Conservation (phyloP, 2,329 filamentous ascomycete species). For the Cladosporium sp. region DNA sequence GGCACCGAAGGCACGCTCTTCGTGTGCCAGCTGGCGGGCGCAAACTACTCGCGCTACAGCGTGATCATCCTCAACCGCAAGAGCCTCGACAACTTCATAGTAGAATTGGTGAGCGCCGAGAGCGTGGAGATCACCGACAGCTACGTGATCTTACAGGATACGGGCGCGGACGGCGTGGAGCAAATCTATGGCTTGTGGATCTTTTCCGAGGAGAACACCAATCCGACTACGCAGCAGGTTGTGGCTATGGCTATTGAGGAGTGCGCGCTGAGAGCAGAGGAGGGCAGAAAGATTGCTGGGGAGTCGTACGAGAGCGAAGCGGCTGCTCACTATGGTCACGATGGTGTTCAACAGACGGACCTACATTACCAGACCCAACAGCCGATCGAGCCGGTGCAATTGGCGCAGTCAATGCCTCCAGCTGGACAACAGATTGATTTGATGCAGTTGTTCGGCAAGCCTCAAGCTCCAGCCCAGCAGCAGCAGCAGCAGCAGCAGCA, state of each 20-base stretch:
- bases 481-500: conserved; percentile 8
- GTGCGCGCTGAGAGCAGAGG: conserved; percentile 47
- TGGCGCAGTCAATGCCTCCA: conserved; percentile 12
- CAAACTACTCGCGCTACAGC: conserved; percentile 42
- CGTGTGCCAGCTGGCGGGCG: conserved; percentile 65
- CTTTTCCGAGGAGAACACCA: conserved; percentile 61
- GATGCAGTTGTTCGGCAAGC: conserved; percentile 31
- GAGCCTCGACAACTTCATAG: conserved; percentile 50
- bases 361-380: neutral
- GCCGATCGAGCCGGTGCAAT: conserved; percentile 23
- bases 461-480: neutral
- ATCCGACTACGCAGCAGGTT: conserved; percentile 44
- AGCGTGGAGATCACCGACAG: conserved; percentile 55
- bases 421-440: conserved; percentile 29
- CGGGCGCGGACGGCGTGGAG: conserved; percentile 37
- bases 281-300: conserved; percentile 47
- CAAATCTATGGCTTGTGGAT: conserved; percentile 65
- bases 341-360: conserved; percentile 37
- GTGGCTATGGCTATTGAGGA: conserved; percentile 58
- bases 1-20: conserved; percentile 88
- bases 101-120: conserved; percentile 46
- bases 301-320: conserved; percentile 48
- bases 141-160: conserved; percentile 61
- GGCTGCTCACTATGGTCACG: conserved; percentile 27
- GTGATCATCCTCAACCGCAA: conserved; percentile 52